Conservation (phyloP, 192 early-diverging fungal species). For the Coemansia umbellata region DNA sequence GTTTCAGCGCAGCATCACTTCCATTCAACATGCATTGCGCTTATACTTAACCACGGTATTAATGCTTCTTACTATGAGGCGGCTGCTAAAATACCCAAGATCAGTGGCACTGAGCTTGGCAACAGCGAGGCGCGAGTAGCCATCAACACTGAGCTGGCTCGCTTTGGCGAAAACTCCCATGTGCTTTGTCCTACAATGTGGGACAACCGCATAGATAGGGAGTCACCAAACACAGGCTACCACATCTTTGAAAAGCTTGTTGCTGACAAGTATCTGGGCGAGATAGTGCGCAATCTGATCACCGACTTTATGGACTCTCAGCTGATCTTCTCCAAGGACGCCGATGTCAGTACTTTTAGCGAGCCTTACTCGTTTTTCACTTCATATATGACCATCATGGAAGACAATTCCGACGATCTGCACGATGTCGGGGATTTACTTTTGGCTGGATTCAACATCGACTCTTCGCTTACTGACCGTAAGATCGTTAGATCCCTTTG, state of each 20-base stretch:
- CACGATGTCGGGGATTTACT: constrained; percentile 63
- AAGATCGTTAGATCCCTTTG: constrained; percentile 77
- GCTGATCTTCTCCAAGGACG: constrained; percentile 62
- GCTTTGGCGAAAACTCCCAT: constrained; percentile 66
- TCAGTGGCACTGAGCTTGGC: constrained; percentile 26
- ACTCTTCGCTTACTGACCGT: constrained; percentile 69
- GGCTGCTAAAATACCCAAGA: constrained; percentile 55
- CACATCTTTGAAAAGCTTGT: constrained; percentile 95
- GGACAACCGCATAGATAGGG: constrained; percentile 79
- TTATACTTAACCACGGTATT: constrained; percentile 92
- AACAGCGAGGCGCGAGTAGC: constrained; percentile 56
- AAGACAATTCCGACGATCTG: constrained; percentile 64
- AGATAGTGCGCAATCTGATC: constrained; percentile 78
- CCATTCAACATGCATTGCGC: constrained; percentile 68
- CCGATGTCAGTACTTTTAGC: constrained; percentile 51
- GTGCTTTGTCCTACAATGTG: constrained; percentile 73
- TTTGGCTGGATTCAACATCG: constrained; percentile 63
- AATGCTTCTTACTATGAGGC: constrained; percentile 94
- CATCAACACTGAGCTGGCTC: constrained; percentile 95
- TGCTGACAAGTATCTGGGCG: constrained; percentile 92
- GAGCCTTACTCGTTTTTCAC: constrained; percentile 72
- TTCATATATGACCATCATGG: constrained; percentile 70
- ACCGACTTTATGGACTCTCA: constrained; percentile 78
- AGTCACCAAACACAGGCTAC: constrained; percentile 70
- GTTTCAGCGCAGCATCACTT: constrained; percentile 79